A percentile compares a stretch with the other conserved stretches of the same genome.
These are phyloP conservation scores for Trebouxia sp. DNA, from an alignment of 139 green algal genomes.

Conservation along the genomic window DNA sequence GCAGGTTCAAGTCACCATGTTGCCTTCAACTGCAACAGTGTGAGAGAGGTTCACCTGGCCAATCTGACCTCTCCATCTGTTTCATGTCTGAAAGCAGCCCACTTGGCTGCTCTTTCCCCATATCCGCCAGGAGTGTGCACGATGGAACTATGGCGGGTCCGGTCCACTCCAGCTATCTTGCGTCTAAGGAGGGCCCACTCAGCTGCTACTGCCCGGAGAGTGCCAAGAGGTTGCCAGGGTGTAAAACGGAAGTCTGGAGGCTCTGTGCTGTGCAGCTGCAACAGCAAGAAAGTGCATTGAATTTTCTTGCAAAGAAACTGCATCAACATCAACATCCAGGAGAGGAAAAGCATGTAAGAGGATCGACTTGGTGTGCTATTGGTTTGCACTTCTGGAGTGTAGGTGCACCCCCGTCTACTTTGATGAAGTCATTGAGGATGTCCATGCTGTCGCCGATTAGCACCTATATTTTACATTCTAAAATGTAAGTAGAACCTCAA, in stretches of 20 bases:
- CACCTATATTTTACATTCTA: conserved; percentile 10
- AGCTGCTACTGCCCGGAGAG: too few species aligned
- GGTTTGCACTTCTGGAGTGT: conserved; percentile 2
- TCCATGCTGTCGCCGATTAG: background rate
- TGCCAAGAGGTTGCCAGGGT: too few species aligned
- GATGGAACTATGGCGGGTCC: background rate
- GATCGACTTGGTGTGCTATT: conserved; percentile 1
- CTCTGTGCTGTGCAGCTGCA: too few species aligned
- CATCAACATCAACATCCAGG: conserved; percentile 1
- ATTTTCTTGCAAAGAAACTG: background rate
- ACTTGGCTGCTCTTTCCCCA: background rate
- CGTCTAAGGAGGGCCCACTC: background rate
- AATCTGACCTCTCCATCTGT: background rate
- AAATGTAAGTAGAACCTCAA: background rate
- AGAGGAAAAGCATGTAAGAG: background rate
- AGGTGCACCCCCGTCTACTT: background rate
- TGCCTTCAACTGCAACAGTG: background rate
- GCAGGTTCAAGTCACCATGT: background rate
- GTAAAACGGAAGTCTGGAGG: background rate
- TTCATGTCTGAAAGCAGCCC: background rate
- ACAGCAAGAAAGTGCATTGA: conserved; percentile 1
- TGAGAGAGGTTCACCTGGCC: background rate
- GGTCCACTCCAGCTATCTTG: background rate
- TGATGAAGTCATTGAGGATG: background rate
- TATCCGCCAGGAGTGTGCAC: background rate